Conservation (phyloP, 1,139 yeast genomes). For the Tardiomyces digboiensis region DNA sequence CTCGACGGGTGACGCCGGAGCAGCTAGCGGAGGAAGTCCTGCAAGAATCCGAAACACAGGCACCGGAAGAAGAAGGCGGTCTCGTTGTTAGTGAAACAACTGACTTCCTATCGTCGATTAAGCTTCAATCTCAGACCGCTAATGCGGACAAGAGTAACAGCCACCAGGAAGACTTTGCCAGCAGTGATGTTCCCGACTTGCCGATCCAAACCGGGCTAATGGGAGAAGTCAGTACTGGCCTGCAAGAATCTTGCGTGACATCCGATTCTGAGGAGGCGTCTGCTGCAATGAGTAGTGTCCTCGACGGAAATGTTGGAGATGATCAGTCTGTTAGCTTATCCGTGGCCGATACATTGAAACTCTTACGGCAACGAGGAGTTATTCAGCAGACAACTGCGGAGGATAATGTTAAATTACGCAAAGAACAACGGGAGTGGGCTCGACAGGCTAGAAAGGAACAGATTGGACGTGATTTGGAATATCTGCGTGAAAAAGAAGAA, state of each 20-base stretch:
- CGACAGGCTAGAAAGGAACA: slow-evolving; percentile 10
- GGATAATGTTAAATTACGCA: slow-evolving; percentile 14
- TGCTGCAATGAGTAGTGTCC: too few relatives aligned
- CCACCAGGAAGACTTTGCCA: slow-evolving; percentile 2
- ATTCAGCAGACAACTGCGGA: slow-evolving; percentile 21
- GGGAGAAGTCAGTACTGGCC: slow-evolving; percentile 2
- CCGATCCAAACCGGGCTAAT: slow-evolving; percentile 1
- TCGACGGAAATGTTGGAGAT: slow-evolving; percentile 9
- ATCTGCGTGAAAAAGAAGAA: slow-evolving; percentile 13
- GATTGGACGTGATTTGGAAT: slow-evolving; percentile 7
- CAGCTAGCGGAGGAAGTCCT: not conserved
- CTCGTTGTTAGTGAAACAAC: slow-evolving; percentile 47
- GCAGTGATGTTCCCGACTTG: not conserved
- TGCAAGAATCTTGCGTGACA: too few relatives aligned
- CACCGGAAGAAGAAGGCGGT: slow-evolving; percentile 22
- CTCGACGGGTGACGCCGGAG: not conserved
- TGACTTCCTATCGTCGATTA: slow-evolving; percentile 38
- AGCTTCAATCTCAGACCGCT: slow-evolving; percentile 6
- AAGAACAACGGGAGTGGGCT: slow-evolving; percentile 20
- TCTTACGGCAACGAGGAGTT: slow-evolving; percentile 40
- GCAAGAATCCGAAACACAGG: slow-evolving; percentile 15
- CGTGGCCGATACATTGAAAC: slow-evolving; percentile 47
- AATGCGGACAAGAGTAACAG: too few relatives aligned
- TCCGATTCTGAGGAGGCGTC: too few relatives aligned
- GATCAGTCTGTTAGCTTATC: slow-evolving; percentile 38